Percentiles rank a stretch among this genome's conserved stretches.
Conservation (phyloP, 306 rosid species). For the Leucaena leucocephala region DNA sequence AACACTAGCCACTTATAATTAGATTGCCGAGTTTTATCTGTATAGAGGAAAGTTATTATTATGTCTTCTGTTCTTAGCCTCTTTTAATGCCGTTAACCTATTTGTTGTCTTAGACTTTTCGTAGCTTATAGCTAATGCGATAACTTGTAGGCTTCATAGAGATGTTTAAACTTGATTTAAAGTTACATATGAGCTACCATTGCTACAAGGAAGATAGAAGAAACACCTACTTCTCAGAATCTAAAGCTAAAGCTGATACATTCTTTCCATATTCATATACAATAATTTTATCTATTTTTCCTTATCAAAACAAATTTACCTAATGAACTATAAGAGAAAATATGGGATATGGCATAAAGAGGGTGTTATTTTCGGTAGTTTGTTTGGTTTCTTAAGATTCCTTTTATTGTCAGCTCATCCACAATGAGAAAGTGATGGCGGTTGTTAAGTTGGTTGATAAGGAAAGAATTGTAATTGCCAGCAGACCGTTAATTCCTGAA, state of each 20-base stretch:
- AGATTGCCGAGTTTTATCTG: background rate
- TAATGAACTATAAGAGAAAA: background rate
- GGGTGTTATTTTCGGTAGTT: slow-evolving; percentile 10
- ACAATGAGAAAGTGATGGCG: slow-evolving; percentile 13
- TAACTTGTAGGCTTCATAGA: background rate
- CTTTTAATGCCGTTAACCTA: background rate
- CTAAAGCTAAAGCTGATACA: background rate
- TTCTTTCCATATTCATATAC: background rate
- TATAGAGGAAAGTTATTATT: background rate
- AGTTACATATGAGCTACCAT: background rate
- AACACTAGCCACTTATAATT: background rate
- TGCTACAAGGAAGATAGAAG: background rate
- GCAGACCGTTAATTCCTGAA: background rate
- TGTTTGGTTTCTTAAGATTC: background rate
- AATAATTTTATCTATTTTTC: background rate
- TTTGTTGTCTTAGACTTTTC: background rate
- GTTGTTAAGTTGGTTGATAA: slow-evolving; percentile 11
- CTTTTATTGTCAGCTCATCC: background rate
- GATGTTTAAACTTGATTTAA: background rate
- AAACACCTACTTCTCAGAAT: background rate
- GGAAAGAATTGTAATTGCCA: slow-evolving; percentile 11
- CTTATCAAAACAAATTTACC: background rate
- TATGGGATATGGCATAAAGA: background rate
- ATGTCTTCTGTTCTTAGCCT: background rate
- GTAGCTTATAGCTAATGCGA: background rate